phyloP scores from a whole-genome alignment of 2,329 filamentous ascomycete genomes.

The Calonectria leucothoes region DNA sequence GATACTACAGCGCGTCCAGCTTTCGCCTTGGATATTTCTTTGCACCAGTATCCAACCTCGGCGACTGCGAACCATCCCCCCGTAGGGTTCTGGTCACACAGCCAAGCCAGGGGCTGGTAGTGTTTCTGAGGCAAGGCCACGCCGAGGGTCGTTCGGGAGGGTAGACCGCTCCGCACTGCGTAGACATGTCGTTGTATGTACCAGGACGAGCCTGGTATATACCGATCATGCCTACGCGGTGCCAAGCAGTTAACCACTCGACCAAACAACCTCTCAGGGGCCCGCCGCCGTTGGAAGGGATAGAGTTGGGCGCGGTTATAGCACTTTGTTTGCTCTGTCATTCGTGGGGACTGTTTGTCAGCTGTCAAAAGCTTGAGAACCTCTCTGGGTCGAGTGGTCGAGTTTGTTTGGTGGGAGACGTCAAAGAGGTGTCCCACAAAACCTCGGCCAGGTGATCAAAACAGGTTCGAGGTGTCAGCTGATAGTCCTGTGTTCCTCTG shows the following conservation, averaged over 20 bases:
- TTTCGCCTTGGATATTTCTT: constrained; percentile 46
- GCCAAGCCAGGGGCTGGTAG: constrained; percentile 33
- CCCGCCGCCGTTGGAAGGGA: constrained; percentile 20
- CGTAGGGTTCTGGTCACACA: neutral
- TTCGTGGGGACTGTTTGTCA: neutral
- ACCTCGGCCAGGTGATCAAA: neutral
- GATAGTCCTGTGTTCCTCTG: neutral
- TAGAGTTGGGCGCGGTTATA: neutral
- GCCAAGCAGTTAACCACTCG: constrained; percentile 4
- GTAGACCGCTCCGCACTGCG: neutral
- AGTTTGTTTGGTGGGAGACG: neutral
- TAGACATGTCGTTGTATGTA: neutral
- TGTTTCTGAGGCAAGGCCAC: constrained; percentile 33
- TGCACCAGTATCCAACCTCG: constrained; percentile 39
- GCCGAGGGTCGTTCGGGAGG: neutral
- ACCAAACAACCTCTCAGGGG: constrained; percentile 12
- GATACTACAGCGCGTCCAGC: constrained; percentile 35
- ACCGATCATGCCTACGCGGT: neutral
- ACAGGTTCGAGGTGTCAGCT: neutral
- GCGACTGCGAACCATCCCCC: constrained; percentile 6
- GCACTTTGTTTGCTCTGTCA: neutral
- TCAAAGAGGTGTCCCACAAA: neutral
- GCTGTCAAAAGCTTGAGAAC: neutral
- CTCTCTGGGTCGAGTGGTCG: neutral
- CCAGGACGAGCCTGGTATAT: neutral